These are phyloP conservation scores for Diaporthe citri DNA, from an alignment of 2,329 filamentous ascomycete species.

Conservation along the genomic window DNA sequence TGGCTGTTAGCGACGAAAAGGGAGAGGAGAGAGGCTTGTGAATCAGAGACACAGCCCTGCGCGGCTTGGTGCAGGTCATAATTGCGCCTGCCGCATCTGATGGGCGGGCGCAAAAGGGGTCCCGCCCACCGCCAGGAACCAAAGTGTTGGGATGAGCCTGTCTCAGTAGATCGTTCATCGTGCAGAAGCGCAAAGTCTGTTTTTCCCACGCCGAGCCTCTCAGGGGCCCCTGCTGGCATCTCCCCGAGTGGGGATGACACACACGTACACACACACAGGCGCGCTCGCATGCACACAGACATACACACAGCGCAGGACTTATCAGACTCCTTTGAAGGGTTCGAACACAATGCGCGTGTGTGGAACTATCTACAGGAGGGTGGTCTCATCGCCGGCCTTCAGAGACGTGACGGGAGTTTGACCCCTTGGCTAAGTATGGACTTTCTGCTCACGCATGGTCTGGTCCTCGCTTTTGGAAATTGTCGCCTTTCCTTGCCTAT, in stretches of 20 bases:
- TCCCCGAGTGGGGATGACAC: constrained; percentile 6
- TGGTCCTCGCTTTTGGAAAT: background rate
- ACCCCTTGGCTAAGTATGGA: background rate
- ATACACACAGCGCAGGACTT: background rate
- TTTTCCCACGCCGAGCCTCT: constrained; percentile 23
- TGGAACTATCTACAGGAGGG: background rate
- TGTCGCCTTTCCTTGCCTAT: background rate
- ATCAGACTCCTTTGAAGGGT: background rate
- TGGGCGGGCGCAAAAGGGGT: background rate
- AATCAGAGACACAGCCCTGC: constrained; percentile 18
- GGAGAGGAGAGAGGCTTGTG: background rate
- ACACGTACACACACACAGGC: background rate
- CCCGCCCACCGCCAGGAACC: constrained; percentile 1
- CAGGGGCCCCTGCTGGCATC: constrained; percentile 22
- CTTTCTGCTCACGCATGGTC: background rate
- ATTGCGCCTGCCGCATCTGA: background rate
- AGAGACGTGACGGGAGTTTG: background rate
- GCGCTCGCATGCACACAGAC: background rate
- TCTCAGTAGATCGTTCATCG: constrained; percentile 26
- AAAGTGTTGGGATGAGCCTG: constrained; percentile 27
- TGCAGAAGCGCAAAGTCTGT: constrained; percentile 26
- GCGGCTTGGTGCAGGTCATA: background rate
- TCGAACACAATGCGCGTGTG: background rate
- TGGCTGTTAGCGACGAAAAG: background rate
- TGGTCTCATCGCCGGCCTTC: constrained; percentile 1